A percentile compares a stretch with the other conserved stretches of the same genome.
These are phyloP conservation scores for Kodamaea arcana DNA, from an alignment of 1,139 yeast species.

Conservation along the genomic window DNA sequence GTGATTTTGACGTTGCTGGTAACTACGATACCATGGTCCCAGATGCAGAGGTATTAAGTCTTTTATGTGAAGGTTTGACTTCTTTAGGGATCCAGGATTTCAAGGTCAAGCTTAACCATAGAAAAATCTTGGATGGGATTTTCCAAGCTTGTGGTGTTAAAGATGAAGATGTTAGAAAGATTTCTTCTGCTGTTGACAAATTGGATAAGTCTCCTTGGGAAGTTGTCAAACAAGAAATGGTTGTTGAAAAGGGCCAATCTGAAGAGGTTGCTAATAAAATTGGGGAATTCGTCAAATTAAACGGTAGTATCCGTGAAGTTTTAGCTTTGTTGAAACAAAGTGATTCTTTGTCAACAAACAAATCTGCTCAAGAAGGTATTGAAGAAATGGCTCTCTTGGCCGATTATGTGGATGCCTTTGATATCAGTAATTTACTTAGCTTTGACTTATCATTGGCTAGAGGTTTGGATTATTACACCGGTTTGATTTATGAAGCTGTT, in stretches of 20 bases:
- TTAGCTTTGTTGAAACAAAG: slow-evolving; percentile 53
- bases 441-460: slow-evolving; percentile 94
- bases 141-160: slow-evolving; percentile 93
- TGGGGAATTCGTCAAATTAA: slow-evolving; percentile 84
- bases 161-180: slow-evolving; percentile 88
- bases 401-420: slow-evolving; percentile 78
- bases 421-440: slow-evolving; percentile 57
- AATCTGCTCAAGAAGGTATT: slow-evolving; percentile 74
- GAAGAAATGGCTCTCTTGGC: slow-evolving; percentile 73
- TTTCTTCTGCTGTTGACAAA: slow-evolving; percentile 94
- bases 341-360: slow-evolving; percentile 56
- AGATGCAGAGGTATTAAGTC: slow-evolving; percentile 81
- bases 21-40: slow-evolving; percentile 91
- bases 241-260: slow-evolving; percentile 81
- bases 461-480: slow-evolving; percentile 96
- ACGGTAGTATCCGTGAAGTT: slow-evolving; percentile 72
- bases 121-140: slow-evolving; percentile 92
- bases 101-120: slow-evolving; percentile 87
- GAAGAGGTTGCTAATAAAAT: slow-evolving; percentile 90
- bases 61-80: slow-evolving; percentile 79
- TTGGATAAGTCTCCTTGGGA: slow-evolving; percentile 95
- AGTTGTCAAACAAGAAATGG: slow-evolving; percentile 87
- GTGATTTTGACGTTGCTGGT: slow-evolving; percentile 97
- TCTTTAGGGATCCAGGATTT: slow-evolving; percentile 82
- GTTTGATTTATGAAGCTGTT: slow-evolving; percentile 92